These are phyloP conservation scores for Naganishia onofrii DNA, from an alignment of 768 basidiomycete genomes.

Conservation along the genomic window DNA sequence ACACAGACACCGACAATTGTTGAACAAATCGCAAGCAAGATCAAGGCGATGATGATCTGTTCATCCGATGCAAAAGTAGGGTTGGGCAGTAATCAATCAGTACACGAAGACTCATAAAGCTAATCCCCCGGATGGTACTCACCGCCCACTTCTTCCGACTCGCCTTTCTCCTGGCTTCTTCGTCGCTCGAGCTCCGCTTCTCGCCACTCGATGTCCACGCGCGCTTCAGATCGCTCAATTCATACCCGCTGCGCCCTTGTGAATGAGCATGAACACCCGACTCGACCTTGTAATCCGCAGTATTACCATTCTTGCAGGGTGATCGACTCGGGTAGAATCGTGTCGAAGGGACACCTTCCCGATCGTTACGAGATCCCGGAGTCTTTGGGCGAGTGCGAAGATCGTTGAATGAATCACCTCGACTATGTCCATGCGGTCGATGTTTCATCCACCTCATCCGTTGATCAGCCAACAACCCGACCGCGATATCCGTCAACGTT, in stretches of 20 bases:
- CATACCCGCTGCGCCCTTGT: not conserved
- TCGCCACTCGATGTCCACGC: not conserved
- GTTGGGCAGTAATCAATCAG: not conserved
- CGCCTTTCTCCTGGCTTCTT: conserved; percentile 6
- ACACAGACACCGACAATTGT: conserved; percentile 41
- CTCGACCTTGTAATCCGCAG: not conserved
- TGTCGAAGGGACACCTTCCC: not conserved
- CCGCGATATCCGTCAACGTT: conserved; percentile 9
- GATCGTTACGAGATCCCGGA: not conserved
- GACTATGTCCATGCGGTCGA: not conserved
- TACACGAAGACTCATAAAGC: not conserved
- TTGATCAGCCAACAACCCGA: not conserved
- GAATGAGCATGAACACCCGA: not conserved
- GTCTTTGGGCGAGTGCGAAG: not conserved
- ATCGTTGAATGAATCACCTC: not conserved
- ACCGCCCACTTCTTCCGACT: conserved; percentile 21
- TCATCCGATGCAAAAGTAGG: conserved; percentile 13
- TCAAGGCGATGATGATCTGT: conserved; percentile 35
- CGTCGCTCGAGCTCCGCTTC: not conserved
- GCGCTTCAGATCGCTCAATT: conserved; percentile 8
- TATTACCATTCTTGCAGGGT: not conserved
- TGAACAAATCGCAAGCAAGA: conserved; percentile 33
- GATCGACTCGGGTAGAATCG: not conserved
- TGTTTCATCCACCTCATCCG: conserved; percentile 2
- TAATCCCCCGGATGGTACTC: not conserved